Conservation (phyloP, 2,329 filamentous ascomycete species). For the Clarireedia homoeocarpa region DNA sequence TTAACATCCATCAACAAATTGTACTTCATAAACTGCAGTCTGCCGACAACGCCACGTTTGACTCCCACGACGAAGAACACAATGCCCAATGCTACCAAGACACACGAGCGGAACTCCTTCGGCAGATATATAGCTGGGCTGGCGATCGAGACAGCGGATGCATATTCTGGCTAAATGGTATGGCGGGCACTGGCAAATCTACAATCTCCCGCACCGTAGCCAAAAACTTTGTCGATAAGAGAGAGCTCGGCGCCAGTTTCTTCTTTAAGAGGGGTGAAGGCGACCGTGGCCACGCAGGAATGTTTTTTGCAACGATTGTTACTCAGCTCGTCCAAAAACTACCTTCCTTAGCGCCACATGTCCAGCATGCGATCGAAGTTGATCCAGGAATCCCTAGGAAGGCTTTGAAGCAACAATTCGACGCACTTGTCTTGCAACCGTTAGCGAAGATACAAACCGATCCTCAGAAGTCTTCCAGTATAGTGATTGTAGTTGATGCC, state of each 20-base stretch:
- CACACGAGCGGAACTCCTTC: too few relatives aligned
- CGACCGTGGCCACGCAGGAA: constrained; percentile 24
- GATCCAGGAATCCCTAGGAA: constrained; percentile 28
- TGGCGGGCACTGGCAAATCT: constrained; percentile 32
- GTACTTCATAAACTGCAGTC: too few relatives aligned
- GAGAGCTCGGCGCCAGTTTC: constrained; percentile 27
- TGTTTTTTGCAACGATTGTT: constrained; percentile 29
- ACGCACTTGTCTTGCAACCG: constrained; percentile 35
- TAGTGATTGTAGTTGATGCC: constrained; percentile 26
- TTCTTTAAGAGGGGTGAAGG: constrained; percentile 20
- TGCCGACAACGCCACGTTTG: too few relatives aligned
- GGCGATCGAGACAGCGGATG: too few relatives aligned
- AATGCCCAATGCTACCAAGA: too few relatives aligned
- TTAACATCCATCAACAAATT: too few relatives aligned
- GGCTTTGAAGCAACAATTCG: constrained; percentile 33
- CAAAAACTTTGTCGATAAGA: constrained; percentile 12
- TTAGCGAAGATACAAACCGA: constrained; percentile 4
- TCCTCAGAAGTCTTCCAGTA: not conserved
- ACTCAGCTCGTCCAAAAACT: constrained; percentile 19
- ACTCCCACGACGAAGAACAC: too few relatives aligned
- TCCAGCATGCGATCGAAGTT: constrained; percentile 29
- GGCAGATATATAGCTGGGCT: too few relatives aligned
- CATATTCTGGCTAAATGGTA: constrained; percentile 32
- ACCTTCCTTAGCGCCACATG: constrained; percentile 23
- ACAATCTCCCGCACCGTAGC: constrained; percentile 32